Percentiles rank a stretch among this genome's conserved stretches.
phyloP scores from a whole-genome alignment of 208 protist genomes.

The Leptomonas pyrrhocoris region DNA sequence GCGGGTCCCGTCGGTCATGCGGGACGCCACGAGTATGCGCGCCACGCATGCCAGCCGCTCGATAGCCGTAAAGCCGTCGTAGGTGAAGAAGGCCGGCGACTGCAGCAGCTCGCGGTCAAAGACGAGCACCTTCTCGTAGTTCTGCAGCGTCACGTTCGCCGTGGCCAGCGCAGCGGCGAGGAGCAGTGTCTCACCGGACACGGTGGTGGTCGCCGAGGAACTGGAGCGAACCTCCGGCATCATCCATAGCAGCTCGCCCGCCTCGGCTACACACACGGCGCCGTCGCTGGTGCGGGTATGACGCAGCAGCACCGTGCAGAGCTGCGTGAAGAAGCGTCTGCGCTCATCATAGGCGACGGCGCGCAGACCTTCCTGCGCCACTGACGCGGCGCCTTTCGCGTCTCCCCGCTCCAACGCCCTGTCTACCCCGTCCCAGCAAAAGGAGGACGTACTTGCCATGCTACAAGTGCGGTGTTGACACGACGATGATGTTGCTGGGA shows the following conservation, averaged over 20 bases:
- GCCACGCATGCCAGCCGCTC: slow-evolving; percentile 30
- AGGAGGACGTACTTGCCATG: background rate
- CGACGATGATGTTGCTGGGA: no score
- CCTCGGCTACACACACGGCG: slow-evolving; percentile 19
- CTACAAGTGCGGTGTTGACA: no score
- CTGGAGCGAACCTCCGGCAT: slow-evolving; percentile 26
- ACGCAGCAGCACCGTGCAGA: slow-evolving; percentile 6
- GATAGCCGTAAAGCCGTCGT: slow-evolving; percentile 18
- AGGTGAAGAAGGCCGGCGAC: slow-evolving; percentile 26
- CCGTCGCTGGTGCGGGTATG: background rate
- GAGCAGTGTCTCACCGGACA: slow-evolving; percentile 27
- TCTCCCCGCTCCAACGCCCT: slow-evolving; percentile 11
- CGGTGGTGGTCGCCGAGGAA: background rate
- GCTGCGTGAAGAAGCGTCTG: slow-evolving; percentile 20
- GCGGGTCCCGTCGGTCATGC: slow-evolving; percentile 1
- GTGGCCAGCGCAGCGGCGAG: slow-evolving; percentile 7
- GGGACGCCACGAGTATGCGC: slow-evolving; percentile 18
- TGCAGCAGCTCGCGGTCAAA: slow-evolving; percentile 33
- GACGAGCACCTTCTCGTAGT: slow-evolving; percentile 13
- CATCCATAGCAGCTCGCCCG: slow-evolving; percentile 13
- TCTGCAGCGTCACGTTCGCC: slow-evolving; percentile 14
- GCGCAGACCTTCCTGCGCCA: slow-evolving; percentile 4
- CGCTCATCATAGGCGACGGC: slow-evolving; percentile 6
- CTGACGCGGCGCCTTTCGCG: background rate
- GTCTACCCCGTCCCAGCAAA: slow-evolving; percentile 8